phyloP scores from a whole-genome alignment of 768 basidiomycete species.

The Lactarius sanguifluus region DNA sequence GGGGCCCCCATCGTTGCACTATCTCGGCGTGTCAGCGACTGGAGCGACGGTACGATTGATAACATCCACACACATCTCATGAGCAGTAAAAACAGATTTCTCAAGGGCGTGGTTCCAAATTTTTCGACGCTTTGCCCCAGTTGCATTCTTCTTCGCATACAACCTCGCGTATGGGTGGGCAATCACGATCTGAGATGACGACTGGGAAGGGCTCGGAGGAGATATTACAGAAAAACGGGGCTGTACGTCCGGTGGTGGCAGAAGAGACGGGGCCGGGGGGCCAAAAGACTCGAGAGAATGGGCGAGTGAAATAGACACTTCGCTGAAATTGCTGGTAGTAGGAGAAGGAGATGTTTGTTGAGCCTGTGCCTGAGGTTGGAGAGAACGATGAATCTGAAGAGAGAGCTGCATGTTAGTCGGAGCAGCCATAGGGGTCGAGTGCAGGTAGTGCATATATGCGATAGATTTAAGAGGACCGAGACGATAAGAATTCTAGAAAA shows the following conservation, averaged over 20 bases:
- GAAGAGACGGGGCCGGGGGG: constrained; percentile 28
- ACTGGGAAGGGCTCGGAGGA: constrained; percentile 4
- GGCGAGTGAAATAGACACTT: constrained; percentile 19
- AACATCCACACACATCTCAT: constrained; percentile 54
- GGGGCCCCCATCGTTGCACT: constrained; percentile 69
- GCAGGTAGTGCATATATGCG: background rate
- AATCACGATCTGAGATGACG: constrained; percentile 37
- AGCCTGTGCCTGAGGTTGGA: constrained; percentile 13
- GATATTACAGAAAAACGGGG: constrained; percentile 17
- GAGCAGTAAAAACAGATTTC: constrained; percentile 64
- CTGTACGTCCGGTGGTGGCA: constrained; percentile 21
- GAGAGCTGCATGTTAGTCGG: constrained; percentile 17
- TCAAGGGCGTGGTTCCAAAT: constrained; percentile 80
- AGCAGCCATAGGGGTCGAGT: constrained; percentile 14
- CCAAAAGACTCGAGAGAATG: constrained; percentile 23
- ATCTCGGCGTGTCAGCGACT: background rate
- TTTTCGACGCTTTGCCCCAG: constrained; percentile 63
- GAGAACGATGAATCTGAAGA: constrained; percentile 19
- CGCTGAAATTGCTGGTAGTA: constrained; percentile 28
- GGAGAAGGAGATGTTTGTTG: constrained; percentile 27
- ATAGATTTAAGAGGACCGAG: constrained; percentile 1
- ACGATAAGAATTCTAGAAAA: constrained; percentile 20
- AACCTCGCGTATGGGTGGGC: constrained; percentile 70
- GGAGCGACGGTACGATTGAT: constrained; percentile 3
- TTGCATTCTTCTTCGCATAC: constrained; percentile 53